Percentiles rank a stretch among this genome's conserved stretches.
These are phyloP conservation scores for Camelina sativa DNA, from an alignment of 345 rosid species.

Conservation along the genomic window DNA sequence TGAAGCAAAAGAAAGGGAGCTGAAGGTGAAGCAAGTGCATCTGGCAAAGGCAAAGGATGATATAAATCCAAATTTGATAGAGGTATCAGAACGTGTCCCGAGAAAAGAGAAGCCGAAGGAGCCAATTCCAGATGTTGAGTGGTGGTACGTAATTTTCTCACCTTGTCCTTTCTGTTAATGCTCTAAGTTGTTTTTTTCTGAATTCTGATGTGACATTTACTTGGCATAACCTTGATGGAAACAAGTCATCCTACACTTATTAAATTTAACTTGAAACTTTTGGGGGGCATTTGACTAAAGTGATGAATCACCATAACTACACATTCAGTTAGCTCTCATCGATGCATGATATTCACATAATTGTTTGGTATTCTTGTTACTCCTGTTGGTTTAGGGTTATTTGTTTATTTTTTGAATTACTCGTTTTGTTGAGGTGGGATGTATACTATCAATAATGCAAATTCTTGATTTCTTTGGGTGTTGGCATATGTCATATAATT, in stretches of 20 bases:
- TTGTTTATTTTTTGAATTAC: neutral
- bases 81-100: conserved; percentile 77
- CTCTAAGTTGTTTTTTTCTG: neutral
- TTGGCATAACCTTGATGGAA: conserved; percentile 13
- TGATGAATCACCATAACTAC: conserved; percentile 2
- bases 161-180: conserved; percentile 16
- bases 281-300: neutral
- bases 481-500: neutral
- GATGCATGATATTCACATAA: neutral
- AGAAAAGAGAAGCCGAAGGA: conserved; percentile 86
- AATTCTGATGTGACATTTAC: neutral
- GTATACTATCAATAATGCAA: neutral
- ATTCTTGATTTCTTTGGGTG: neutral
- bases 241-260: conserved; percentile 19
- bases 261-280: neutral
- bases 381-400: conserved; percentile 8
- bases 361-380: neutral
- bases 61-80: conserved; percentile 92
- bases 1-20: conserved; percentile 91
- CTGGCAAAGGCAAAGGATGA: conserved; percentile 90
- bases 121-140: conserved; percentile 80
- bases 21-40: conserved; percentile 88
- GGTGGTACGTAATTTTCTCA: conserved; percentile 76
- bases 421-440: neutral
- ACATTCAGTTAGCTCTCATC: conserved; percentile 2